These are phyloP conservation scores for Camelina neglecta DNA, from an alignment of 345 rosid species.

Conservation along the genomic window DNA sequence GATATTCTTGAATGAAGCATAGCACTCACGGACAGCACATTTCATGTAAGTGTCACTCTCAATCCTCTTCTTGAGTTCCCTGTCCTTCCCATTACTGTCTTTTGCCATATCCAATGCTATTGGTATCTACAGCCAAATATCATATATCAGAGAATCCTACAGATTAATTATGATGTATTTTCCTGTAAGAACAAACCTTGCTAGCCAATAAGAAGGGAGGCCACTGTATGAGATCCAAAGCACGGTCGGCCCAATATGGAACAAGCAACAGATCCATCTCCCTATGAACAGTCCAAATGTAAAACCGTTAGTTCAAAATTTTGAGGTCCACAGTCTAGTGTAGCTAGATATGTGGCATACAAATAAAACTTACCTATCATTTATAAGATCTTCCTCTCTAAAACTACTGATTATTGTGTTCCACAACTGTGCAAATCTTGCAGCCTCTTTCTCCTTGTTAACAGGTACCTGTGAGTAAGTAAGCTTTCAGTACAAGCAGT, in stretches of 20 bases:
- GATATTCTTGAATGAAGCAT: conserved; percentile 88
- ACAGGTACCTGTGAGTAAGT: conserved; percentile 51
- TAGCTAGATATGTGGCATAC: conserved; percentile 27
- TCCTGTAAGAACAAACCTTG: conserved; percentile 63
- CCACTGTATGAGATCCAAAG: conserved; percentile 88
- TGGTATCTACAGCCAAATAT: conserved; percentile 66
- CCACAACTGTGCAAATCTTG: conserved; percentile 99
- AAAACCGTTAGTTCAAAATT: neutral
- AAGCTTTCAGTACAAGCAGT: conserved; percentile 16
- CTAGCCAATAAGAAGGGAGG: conserved; percentile 98
- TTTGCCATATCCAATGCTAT: conserved; percentile 99
- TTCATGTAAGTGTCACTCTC: conserved; percentile 75
- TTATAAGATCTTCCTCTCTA: conserved; percentile 96
- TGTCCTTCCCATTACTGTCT: conserved; percentile 89
- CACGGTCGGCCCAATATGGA: conserved; percentile 99
- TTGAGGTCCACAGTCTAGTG: conserved; percentile 8
- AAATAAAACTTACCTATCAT: conserved; percentile 58
- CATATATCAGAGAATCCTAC: conserved; percentile 17
- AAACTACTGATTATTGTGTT: conserved; percentile 94
- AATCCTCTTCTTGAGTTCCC: conserved; percentile 89
- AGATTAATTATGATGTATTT: conserved; percentile 15
- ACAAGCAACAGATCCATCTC: conserved; percentile 97
- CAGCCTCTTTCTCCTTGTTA: conserved; percentile 80
- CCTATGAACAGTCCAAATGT: conserved; percentile 54
- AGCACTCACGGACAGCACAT: conserved; percentile 95